Evolutionary conservation across 108 stramenopile species (phyloP), one percentile per base, ranked within the genome.

Genomic region (Nannochloropsis oceanica): DNA sequence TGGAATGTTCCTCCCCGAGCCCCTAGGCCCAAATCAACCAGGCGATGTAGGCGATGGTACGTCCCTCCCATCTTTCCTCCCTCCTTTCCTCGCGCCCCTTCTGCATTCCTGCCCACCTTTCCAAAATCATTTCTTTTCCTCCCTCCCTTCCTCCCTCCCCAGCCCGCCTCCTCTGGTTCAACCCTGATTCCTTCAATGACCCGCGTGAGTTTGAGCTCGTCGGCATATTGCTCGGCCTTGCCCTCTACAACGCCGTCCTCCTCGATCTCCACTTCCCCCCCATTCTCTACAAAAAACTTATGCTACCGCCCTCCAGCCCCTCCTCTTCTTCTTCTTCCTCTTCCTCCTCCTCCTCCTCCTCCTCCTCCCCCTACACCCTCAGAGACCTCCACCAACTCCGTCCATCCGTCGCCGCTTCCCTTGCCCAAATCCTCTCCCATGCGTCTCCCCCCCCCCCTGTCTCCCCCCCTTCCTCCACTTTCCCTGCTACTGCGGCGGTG

Each of bases 191-290:
- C 13, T 22, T 87, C 8, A 44, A 88, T 59, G 80, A 85, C 13
- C 34, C 80, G n/a, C 80, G 82, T 24, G 87, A 86, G 82, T 92
- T 85, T 43, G 83, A 85, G 46, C 80, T 92, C 59, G 85, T 91
- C 7, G 91, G 91, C 34, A 83, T 86, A 42, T 73, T 92, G 22
- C 82, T 92, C 44, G 91, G 88, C 25, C 26, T 92, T 42, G 91
- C 91, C 73, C 80, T 92, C 50, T 91, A 91, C 91, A 92, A 92
- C 81, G 44, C 27, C 82, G 83, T 91, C 82, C 81, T 92, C 43
- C 84, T 92, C 25, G 90, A 92, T 44, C 43, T 91, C 18, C 43
- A 34, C 12, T 89, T 92, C 25, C 86, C 90, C 24, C 10, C 22
- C 27, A 50, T 87, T 12, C 42, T 92, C 42, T 92, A 90, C 89